A percentile compares a stretch with the other conserved stretches of the same genome.
These are phyloP conservation scores for Bretschneidera sinensis DNA, from an alignment of 345 rosid genomes.

Conservation along the genomic window DNA sequence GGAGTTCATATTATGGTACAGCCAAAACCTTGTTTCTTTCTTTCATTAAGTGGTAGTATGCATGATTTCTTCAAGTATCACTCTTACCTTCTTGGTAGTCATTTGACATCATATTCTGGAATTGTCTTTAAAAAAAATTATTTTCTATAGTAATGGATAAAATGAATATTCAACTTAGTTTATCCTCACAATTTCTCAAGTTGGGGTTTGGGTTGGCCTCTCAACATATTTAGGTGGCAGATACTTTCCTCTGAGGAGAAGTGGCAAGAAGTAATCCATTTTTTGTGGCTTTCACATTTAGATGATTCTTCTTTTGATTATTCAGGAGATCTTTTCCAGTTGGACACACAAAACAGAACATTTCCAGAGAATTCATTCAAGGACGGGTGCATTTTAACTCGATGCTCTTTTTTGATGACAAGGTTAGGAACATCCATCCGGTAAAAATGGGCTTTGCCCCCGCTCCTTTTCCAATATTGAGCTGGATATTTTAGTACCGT, in stretches of 20 bases:
- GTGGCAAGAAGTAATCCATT: not conserved
- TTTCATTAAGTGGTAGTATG: not conserved
- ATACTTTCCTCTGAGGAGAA: not conserved
- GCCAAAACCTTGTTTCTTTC: not conserved
- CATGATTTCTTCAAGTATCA: not conserved
- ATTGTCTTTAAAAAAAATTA: not conserved
- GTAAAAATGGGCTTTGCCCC: slow-evolving; percentile 24
- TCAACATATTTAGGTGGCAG: not conserved
- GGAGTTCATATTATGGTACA: not conserved
- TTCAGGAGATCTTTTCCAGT: slow-evolving; percentile 77
- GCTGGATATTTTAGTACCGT: not conserved
- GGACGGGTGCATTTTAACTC: slow-evolving; percentile 59
- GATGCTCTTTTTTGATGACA: slow-evolving; percentile 85
- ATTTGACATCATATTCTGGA: not conserved
- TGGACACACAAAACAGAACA: slow-evolving; percentile 76
- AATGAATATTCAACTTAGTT: not conserved
- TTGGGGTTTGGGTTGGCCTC: not conserved
- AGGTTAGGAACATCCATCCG: slow-evolving; percentile 62
- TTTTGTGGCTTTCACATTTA: not conserved
- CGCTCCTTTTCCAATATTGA: not conserved
- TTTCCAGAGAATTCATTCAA: slow-evolving; percentile 70
- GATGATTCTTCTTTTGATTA: slow-evolving; percentile 8
- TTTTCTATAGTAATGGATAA: not conserved
- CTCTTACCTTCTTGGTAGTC: not conserved
- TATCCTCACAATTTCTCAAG: not conserved